These are phyloP conservation scores for Tulasnella sp. DNA, from an alignment of 768 basidiomycete genomes.

Conservation along the genomic window DNA sequence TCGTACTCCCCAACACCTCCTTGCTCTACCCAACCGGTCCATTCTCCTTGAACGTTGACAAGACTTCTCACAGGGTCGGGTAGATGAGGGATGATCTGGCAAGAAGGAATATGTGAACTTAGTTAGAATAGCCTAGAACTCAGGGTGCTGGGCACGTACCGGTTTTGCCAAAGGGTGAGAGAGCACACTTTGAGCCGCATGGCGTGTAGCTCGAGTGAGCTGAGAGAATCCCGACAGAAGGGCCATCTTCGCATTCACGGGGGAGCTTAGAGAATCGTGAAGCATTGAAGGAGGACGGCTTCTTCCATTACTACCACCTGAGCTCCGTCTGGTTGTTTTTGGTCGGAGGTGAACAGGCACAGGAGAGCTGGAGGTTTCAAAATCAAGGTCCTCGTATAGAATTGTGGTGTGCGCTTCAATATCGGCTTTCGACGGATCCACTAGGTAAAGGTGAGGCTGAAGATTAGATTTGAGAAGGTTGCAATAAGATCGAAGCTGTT, in stretches of 20 bases:
- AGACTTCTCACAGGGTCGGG: constrained; percentile 88
- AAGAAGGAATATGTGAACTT: not conserved
- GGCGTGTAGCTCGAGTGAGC: constrained; percentile 83
- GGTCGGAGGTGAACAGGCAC: constrained; percentile 76
- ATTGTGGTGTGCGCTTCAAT: constrained; percentile 82
- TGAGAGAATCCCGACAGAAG: constrained; percentile 91
- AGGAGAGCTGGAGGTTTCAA: constrained; percentile 72
- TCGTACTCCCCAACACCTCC: constrained; percentile 94
- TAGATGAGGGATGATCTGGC: constrained; percentile 76
- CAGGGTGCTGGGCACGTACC: not conserved
- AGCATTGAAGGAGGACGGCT: constrained; percentile 50
- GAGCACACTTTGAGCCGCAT: constrained; percentile 88
- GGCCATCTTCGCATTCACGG: constrained; percentile 52
- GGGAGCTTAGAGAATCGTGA: constrained; percentile 55
- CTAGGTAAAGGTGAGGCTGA: constrained; percentile 74
- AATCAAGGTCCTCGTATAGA: constrained; percentile 73
- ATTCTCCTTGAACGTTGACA: constrained; percentile 81
- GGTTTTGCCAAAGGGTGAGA: constrained; percentile 95
- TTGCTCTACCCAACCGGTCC: constrained; percentile 85
- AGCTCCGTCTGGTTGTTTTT: constrained; percentile 20
- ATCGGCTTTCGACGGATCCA: constrained; percentile 89
- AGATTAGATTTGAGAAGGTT: constrained; percentile 77
- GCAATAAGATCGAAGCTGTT: constrained; percentile 62
- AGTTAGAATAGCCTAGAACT: not conserved
- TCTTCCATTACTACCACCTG: not conserved